Conservation (phyloP, 345 rosid genomes). For the Salix suchowensis region DNA sequence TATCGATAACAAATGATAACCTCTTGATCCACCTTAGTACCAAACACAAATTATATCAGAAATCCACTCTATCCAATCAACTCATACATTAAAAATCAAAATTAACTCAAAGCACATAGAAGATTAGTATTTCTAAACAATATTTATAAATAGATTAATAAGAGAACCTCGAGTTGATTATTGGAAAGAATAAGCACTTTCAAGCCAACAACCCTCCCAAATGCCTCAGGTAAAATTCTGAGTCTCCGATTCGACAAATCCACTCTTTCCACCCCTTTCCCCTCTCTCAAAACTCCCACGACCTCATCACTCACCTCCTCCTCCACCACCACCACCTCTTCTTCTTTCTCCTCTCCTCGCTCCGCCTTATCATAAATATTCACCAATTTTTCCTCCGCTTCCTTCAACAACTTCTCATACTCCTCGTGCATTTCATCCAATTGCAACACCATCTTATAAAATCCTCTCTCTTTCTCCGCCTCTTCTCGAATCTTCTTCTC, state of each 20-base stretch:
- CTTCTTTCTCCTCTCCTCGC: constrained; percentile 16
- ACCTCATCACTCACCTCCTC: constrained; percentile 54
- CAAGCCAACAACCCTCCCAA: constrained; percentile 63
- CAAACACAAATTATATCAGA: not conserved
- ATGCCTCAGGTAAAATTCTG: constrained; percentile 73
- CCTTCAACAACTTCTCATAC: constrained; percentile 70
- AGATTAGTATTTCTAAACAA: not conserved
- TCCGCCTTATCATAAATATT: constrained; percentile 61
- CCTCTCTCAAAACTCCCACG: constrained; percentile 52
- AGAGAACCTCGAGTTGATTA: constrained; percentile 73
- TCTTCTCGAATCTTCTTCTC: constrained; percentile 51
- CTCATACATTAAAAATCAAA: not conserved
- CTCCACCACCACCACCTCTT: constrained; percentile 14
- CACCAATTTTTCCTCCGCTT: constrained; percentile 69
- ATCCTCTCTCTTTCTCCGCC: constrained; percentile 52
- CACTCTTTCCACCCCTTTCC: constrained; percentile 50
- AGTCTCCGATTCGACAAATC: constrained; percentile 60
- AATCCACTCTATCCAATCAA: not conserved
- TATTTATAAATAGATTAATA: not conserved
- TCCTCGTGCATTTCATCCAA: constrained; percentile 76
- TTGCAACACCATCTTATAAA: constrained; percentile 50
- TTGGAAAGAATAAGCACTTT: constrained; percentile 54
- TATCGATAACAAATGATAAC: not conserved
- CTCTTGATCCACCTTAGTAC: not conserved
- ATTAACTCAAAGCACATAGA: not conserved